A percentile compares a stretch with the other conserved stretches of the same genome.
These are phyloP conservation scores for Ganoderma lucidum DNA, from an alignment of 1,284 basidiomycete genomes.

Conservation along the genomic window DNA sequence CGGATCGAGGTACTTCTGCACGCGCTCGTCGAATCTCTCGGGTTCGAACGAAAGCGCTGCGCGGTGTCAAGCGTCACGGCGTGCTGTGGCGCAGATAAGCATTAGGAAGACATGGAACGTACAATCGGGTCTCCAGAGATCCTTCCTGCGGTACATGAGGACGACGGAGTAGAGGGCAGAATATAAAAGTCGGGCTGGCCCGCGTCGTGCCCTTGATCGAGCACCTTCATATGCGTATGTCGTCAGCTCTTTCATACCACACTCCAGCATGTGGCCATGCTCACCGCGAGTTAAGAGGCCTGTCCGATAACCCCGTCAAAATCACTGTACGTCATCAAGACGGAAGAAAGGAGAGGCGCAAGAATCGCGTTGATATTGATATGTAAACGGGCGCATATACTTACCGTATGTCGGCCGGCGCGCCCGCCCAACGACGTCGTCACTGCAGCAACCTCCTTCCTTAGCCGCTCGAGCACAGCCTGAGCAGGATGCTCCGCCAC, in stretches of 20 bases:
- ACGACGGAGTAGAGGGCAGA: conserved; percentile 63
- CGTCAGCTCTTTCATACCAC: background rate
- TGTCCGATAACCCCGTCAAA: conserved; percentile 3
- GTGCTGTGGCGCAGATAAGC: background rate
- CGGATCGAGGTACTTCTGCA: conserved; percentile 45
- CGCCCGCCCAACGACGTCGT: conserved; percentile 39
- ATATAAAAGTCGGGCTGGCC: conserved; percentile 59
- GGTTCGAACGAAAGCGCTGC: conserved; percentile 50
- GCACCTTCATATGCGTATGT: conserved; percentile 31
- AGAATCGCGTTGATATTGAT: conserved; percentile 53
- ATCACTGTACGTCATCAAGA: too few relatives aligned
- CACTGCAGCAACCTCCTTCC: conserved; percentile 49
- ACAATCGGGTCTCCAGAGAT: conserved; percentile 76
- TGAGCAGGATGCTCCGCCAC: conserved; percentile 44
- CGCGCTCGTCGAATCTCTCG: conserved; percentile 49
- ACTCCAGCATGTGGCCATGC: background rate
- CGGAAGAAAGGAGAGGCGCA: conserved; percentile 47
- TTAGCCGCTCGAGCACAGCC: conserved; percentile 43
- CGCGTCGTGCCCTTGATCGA: conserved; percentile 50
- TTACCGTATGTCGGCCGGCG: conserved; percentile 48
- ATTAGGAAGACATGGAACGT: conserved; percentile 14
- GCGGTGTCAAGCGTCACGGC: background rate
- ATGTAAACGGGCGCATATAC: conserved; percentile 47
- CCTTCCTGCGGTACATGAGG: conserved; percentile 66
- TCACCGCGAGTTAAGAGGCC: conserved; percentile 26